Evolutionary conservation across 768 basidiomycete genomes (phyloP).

Genomic region (Megacollybia marginata): DNA sequence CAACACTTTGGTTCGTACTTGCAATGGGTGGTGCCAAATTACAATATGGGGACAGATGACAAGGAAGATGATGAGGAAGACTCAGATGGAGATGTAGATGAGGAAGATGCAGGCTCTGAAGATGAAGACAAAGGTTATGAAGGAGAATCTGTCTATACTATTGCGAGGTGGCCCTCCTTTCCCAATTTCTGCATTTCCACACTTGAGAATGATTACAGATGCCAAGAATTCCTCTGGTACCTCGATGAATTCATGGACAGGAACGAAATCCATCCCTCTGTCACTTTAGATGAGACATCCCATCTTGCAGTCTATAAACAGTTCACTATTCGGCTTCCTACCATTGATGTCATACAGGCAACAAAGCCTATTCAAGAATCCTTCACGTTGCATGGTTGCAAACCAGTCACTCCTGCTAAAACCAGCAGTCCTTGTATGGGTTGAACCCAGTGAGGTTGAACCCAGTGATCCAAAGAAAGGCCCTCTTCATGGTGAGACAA

Average conservation of each 20-base stretch:
- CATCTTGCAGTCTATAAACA: slow-evolving; percentile 11
- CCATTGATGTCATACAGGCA: not conserved
- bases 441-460: slow-evolving; percentile 1
- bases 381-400: slow-evolving; percentile 7
- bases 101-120: too few relatives aligned
- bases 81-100: too few relatives aligned
- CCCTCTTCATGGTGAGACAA: slow-evolving; percentile 8
- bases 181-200: not conserved
- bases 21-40: slow-evolving; percentile 13
- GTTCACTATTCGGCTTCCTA: slow-evolving; percentile 9
- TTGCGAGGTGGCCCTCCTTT: slow-evolving; percentile 9
- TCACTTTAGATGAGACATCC: too few relatives aligned
- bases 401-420: slow-evolving; percentile 6
- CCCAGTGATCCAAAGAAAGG: not conserved
- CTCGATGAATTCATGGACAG: slow-evolving; percentile 5
- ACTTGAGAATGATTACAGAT: slow-evolving; percentile 1
- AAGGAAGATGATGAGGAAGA: slow-evolving; percentile 10
- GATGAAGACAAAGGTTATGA: slow-evolving; percentile 3
- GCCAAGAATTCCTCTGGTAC: too few relatives aligned
- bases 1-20: slow-evolving; percentile 16
- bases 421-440: slow-evolving; percentile 17
- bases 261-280: not conserved
- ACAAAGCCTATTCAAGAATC: not conserved
- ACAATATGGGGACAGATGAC: slow-evolving; percentile 1
- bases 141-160: not conserved